Evolutionary conservation across 225 moss, liverwort and hornwort species (phyloP), one percentile per base, ranked within the genome.

Genomic region (Asterella californica): DNA sequence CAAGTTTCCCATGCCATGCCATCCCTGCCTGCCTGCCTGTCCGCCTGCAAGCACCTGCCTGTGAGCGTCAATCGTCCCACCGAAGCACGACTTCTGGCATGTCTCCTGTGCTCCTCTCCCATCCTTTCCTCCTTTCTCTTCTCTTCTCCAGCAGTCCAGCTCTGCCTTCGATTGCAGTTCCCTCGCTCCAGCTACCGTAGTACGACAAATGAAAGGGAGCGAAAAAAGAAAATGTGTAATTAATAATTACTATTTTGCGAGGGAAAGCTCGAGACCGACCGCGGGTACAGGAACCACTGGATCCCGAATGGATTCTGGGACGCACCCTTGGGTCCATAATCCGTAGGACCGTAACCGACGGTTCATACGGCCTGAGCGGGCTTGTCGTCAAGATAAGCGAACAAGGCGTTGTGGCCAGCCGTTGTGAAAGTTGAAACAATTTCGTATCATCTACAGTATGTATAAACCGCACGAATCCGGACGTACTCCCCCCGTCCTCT

Each of bases 211-310:
- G 60, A 24, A 37, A 30, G 42, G 76, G 19, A 76, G 37, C 59
- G 76, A 17, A 38, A 59, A 50, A 48, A 61, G 22, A 6, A 38
- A 60, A 37, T 25, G 18, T 10, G 17, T 60, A 12, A 62, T 61
- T n/a, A 76, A 22, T 60, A 38, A 60, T 62, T 60, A 42, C 37
- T 22, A 62, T 36, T 73, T 74, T 74, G 33, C 75, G 55, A 75
- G 75, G 75, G 75, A 75, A 75, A 75, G 7, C 36, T 7, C 30
- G 32, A 75, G 48, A 52, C 48, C 48, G 7, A 48, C 22, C 47
- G 42, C 69, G 6, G 10, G 19, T 38, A 45, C 38, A 42, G 0
- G 42, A 25, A 70, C 69, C 69, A 72, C 27, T n/a, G 72, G 72
- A 72, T 46, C n/a, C 37, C 68, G 38, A 10, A 19, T 38, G 38